Base-by-base conservation (phyloP, 139 green algal species). In the Gonium pectorale region DNA sequence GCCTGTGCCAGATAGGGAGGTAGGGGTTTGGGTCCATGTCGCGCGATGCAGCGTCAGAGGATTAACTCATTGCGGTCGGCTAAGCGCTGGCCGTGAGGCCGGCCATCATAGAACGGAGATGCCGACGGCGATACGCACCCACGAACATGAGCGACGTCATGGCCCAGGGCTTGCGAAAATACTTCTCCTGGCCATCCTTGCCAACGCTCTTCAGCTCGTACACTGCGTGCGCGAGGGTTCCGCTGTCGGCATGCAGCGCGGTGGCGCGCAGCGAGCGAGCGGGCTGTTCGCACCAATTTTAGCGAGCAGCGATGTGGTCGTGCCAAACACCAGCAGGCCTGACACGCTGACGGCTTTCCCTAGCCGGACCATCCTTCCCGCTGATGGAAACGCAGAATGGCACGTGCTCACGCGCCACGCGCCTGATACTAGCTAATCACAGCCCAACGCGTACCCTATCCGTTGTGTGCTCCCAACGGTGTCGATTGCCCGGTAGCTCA, bases 301-400 rank as follows among this genome's bases (percentile, higher is more conserved):
- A 1, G 95, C 93, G 26, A 95, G 91, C 7, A 98, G 74, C 3
- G 90, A 95, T 0, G 94, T 97, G n/a, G 90, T 94, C 0, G 95
- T 98, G 13, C 95, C 95, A 41, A 98, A 98, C 0, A 93, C 54
- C 0, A 98, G 86, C 52, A 98, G 56, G 1, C 95, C 92, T 5
- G 70, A 78, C 0, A 98, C 88, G 29, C 80, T 87, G 5, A 81
- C 67, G 33, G 56, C 66, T n/a, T 89, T 86, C 26, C 84, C 86
- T 21, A 89, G 26, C 17, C 52, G 46, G n/a, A 84, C 81, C 71
- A 86, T 88, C 3, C 7, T 84, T 43, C 1, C 60, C 15, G 59
- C 74, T 0, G 64, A n/a, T n/a, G n/a, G n/a, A n/a, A n/a, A n/a
- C n/a, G n/a, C n/a, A n/a, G n/a, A n/a, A n/a, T n/a, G n/a, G n/a